Evolutionary conservation across 2,329 filamentous ascomycete species (phyloP), one percentile per base, ranked within the genome.

Genomic region (Monilinia fructicola): DNA sequence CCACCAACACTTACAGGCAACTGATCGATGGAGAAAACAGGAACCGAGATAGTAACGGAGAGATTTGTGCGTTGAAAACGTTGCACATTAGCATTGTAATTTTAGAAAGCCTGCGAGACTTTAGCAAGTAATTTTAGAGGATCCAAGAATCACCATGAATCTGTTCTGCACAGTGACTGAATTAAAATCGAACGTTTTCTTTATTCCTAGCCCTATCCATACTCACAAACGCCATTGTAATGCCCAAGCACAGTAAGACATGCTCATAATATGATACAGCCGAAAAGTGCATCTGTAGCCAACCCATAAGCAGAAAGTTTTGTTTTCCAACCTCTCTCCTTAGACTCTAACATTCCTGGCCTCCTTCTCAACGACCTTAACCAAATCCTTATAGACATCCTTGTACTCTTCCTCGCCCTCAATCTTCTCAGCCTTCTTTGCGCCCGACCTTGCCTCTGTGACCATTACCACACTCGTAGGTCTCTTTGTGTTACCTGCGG

Each of bases 381-480:
- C 82, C 67, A 90, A 79, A 67, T 88, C 84, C 76, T 85, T 84
- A 78, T 89, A 90, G 55, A 82, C 81, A 74, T 89, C 86, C 71
- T 80, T 81, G 73, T 88, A 90, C 69, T 86, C 85, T 78, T 87
- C 85, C 54, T 79, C 82, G 44, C 81, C 83, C 65, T 78, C 78
- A 56, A 77, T 80, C 71, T 81, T 79, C 72, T 78, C 75, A 18
- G 70, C 72, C 70, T 76, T 77, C 70, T 77, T 76, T 44, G 75
- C 73, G 54, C 76, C 77, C 60, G 77, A 77, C 74, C 78, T 76
- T 79, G 83, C 84, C 78, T 87, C 85, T 76, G 85, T 85, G 75
- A 90, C 87, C 93, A 99, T 96, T 74, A 97, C 92, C 65, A 99
- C 95, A 78, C 91, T 96, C 46, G 95, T 99, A 61, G 95, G 95